A percentile compares a stretch with the other conserved stretches of the same genome.
Conservation (phyloP, 352 stramenopile genomes). For the Pythium rishiriense region DNA sequence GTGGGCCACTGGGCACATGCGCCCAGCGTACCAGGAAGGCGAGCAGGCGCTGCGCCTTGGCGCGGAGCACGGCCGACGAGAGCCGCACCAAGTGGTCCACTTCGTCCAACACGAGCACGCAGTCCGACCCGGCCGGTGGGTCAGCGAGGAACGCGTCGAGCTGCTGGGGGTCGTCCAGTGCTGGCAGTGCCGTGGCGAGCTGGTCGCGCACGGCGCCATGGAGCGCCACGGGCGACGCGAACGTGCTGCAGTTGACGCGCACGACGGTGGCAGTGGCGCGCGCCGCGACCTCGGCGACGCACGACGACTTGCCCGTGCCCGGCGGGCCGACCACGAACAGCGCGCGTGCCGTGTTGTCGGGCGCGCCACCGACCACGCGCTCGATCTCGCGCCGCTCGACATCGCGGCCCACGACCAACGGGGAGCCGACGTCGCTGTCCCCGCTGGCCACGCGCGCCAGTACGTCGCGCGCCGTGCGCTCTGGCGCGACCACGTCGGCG, state of each 20-base stretch:
- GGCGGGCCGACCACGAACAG: conserved; percentile 71
- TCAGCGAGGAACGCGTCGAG: conserved; percentile 49
- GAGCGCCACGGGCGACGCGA: conserved; percentile 46
- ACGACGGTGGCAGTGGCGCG: conserved; percentile 20
- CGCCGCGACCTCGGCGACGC: conserved; percentile 43
- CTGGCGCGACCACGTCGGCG: neutral
- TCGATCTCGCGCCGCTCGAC: conserved; percentile 42
- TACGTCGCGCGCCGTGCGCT: neutral
- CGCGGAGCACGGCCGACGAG: conserved; percentile 34
- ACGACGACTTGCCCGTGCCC: conserved; percentile 71
- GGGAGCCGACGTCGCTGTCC: neutral
- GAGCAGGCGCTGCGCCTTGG: conserved; percentile 51
- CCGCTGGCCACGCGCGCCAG: conserved; percentile 11
- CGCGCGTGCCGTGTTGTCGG: conserved; percentile 18
- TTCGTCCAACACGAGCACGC: conserved; percentile 62
- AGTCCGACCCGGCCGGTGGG: neutral
- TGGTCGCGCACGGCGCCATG: conserved; percentile 40
- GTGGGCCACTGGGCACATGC: conserved; percentile 27
- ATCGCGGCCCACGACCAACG: conserved; percentile 33
- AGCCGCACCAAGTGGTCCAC: conserved; percentile 65
- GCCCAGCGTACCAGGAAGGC: conserved; percentile 65
- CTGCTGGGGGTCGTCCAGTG: conserved; percentile 37
- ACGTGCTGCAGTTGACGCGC: conserved; percentile 72
- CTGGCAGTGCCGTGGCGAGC: conserved; percentile 35
- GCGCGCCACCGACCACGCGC: conserved; percentile 21